These are phyloP conservation scores for Clitoria ternatea DNA, from an alignment of 306 rosid genomes.

Conservation along the genomic window DNA sequence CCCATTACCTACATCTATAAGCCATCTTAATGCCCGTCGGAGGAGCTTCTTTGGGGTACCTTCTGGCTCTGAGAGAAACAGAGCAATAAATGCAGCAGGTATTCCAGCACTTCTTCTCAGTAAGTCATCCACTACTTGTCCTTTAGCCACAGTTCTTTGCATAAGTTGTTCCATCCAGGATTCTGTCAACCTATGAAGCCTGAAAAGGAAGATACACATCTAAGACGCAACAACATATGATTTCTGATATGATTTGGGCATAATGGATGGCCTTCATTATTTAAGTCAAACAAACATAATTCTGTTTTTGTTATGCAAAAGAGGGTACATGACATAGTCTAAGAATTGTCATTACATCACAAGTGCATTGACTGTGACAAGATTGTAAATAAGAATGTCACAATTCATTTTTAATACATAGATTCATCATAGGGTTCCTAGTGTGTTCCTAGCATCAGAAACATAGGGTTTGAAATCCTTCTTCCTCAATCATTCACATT, in stretches of 20 bases:
- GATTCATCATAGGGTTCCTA: not conserved
- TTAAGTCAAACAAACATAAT: constrained; percentile 3
- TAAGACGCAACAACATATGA: constrained; percentile 5
- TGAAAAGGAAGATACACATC: constrained; percentile 32
- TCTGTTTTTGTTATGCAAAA: not conserved
- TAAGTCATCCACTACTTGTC: constrained; percentile 85
- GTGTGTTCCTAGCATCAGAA: too few relatives aligned
- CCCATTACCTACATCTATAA: constrained; percentile 73
- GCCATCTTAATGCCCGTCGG: constrained; percentile 85
- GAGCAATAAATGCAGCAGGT: constrained; percentile 93
- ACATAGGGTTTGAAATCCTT: too few relatives aligned
- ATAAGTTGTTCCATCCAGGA: constrained; percentile 96
- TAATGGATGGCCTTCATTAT: not conserved
- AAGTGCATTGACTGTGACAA: not conserved
- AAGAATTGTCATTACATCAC: not conserved
- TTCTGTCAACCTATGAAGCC: constrained; percentile 88
- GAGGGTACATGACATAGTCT: not conserved
- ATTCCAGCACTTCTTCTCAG: constrained; percentile 99
- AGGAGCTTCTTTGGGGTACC: constrained; percentile 97
- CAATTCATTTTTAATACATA: constrained; percentile 11
- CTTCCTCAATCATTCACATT: too few relatives aligned
- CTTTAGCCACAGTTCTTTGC: constrained; percentile 87
- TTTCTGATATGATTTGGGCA: constrained; percentile 1
- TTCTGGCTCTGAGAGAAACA: constrained; percentile 98
- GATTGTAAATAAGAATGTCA: not conserved